Base-by-base conservation (phyloP, 2,329 filamentous ascomycete species). In the Aureobasidium sp. region DNA sequence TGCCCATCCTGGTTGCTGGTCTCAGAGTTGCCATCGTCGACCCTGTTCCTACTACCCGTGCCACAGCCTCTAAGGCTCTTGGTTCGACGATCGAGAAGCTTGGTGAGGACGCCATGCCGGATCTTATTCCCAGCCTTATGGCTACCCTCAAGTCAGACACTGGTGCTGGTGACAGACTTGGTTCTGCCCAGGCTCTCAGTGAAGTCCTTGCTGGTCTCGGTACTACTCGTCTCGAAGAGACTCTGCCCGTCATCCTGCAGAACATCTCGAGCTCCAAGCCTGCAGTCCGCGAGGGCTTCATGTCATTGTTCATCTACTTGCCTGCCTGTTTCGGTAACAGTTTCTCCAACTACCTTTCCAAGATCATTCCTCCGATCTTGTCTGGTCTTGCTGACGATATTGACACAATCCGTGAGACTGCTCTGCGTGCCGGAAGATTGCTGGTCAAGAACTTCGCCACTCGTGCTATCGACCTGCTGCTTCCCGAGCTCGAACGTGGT, bases 231-330 rank as follows among this genome's bases (percentile, higher is more conserved):
- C 79, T 99, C 67, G 94, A 99, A 75, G 95, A 99, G 76, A 97
- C 92, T 5, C 79, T 99, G 49, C 95, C 94, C 42, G 97, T 93
- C 13, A 96, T 99, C 68, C 78, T 99, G 44, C 93, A 97, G 70
- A 99, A 99, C 70, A 93, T 96, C 66, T 87, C 91, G 67, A 97
- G 93, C 69, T 85, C 88, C 67, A 97, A 96, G 76, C 74, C 94
- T 21, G 86, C 91, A 60, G 91, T 99, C 66, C 87, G 94, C 69
- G 94, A 99, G 80, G 94, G 94, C 48, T 99, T 99, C 79, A 99
- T 99, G 94, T 97, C 94, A 8, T 83, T 99, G 44, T 99, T 99
- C 77, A 97, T 99, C 67, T 99, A 97, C 83, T 85, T 99, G 78
- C 94, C 94, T 13, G 94, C 96, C 59, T 99, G 94, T 77, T 99